phyloP scores from a whole-genome alignment of 2,329 filamentous ascomycete species.

The Penicillium frequentans region DNA sequence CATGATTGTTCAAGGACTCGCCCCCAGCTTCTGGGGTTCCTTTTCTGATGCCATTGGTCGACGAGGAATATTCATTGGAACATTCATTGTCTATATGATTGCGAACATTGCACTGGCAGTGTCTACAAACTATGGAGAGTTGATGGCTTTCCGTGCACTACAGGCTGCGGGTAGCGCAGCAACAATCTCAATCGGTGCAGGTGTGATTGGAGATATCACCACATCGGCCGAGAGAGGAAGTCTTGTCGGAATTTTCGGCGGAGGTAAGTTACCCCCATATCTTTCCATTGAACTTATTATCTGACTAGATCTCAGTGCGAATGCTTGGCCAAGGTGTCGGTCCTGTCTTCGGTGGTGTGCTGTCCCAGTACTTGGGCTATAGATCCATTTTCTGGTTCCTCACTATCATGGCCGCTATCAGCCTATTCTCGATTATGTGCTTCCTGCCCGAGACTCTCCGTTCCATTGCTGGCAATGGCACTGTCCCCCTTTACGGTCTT shows the following conservation, averaged over 20 bases:
- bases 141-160: slow-evolving; percentile 49
- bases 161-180: slow-evolving; percentile 52
- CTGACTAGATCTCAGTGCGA: slow-evolving; percentile 27
- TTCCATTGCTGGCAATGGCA: slow-evolving; percentile 47
- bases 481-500: slow-evolving; percentile 39
- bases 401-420: slow-evolving; percentile 35
- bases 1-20: slow-evolving; percentile 53
- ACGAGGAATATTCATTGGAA: slow-evolving; percentile 47
- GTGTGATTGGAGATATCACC: slow-evolving; percentile 45
- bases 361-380: slow-evolving; percentile 39
- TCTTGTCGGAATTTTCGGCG: slow-evolving; percentile 40
- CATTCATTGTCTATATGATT: slow-evolving; percentile 49
- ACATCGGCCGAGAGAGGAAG: slow-evolving; percentile 39
- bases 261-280: slow-evolving; percentile 26
- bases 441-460: slow-evolving; percentile 49
- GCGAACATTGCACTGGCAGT: slow-evolving; percentile 50
- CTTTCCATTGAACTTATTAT: not conserved
- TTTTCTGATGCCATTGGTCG: slow-evolving; percentile 51
- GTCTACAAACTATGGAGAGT: slow-evolving; percentile 42
- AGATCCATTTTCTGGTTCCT: slow-evolving; percentile 46
- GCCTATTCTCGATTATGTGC: slow-evolving; percentile 37
- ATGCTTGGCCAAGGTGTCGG: slow-evolving; percentile 49
- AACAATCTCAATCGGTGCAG: slow-evolving; percentile 50
- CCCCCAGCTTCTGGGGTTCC: slow-evolving; percentile 51
- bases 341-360: slow-evolving; percentile 44